These are phyloP conservation scores for Boletus reticulatus DNA, from an alignment of 768 basidiomycete species.

Conservation along the genomic window DNA sequence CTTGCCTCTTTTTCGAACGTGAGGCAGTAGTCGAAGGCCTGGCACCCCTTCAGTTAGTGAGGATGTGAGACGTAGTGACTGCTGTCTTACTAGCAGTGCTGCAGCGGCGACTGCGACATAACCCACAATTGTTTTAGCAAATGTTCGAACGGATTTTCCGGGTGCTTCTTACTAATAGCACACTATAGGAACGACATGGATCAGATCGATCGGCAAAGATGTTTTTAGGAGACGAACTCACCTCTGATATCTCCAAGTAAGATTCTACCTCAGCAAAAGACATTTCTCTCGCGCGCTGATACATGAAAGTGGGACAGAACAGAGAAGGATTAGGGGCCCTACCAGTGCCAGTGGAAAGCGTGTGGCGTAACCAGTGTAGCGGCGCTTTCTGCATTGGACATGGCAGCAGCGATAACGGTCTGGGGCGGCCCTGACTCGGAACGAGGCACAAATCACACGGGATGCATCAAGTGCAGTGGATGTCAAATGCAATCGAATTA, in stretches of 20 bases:
- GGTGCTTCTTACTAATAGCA: slow-evolving; percentile 7
- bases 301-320: background rate
- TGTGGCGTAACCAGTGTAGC: background rate
- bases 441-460: no score
- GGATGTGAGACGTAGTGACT: background rate
- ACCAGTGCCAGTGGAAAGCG: background rate
- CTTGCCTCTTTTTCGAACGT: slow-evolving; percentile 13
- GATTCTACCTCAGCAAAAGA: slow-evolving; percentile 11
- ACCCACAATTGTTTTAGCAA: background rate
- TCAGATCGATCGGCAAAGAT: background rate
- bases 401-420: background rate
- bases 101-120: slow-evolving; percentile 7
- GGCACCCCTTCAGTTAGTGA: background rate
- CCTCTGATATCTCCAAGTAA: slow-evolving; percentile 12
- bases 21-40: slow-evolving; percentile 19
- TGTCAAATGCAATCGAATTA: no score
- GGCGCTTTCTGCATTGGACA: no score
- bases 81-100: slow-evolving; percentile 11
- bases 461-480: no score
- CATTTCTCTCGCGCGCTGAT: background rate
- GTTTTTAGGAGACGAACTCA: background rate
- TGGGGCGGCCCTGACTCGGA: no score
- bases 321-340: background rate
- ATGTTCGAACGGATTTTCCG: background rate
- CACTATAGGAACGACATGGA: background rate